Conservation (phyloP, 169 alveolate genomes). For the Amoebophrya sp. region DNA sequence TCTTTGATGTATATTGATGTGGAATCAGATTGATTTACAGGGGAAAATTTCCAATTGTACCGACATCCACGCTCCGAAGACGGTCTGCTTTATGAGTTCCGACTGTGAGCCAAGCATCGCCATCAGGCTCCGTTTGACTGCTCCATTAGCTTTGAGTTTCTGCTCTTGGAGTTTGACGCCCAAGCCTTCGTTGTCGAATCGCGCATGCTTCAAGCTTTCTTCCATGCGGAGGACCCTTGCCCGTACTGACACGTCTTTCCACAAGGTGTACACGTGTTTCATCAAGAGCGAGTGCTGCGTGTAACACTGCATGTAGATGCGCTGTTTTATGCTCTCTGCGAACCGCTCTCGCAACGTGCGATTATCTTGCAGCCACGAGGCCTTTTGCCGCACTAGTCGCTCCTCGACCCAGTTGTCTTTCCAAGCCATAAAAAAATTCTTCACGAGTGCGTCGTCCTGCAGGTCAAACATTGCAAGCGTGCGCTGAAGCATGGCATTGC, state of each 20-base stretch:
- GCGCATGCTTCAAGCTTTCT: neutral
- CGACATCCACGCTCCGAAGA: neutral
- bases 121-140: neutral
- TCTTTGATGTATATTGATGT: no score
- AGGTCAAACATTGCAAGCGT: neutral
- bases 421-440: neutral
- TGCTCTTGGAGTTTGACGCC: neutral
- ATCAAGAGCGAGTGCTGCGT: neutral
- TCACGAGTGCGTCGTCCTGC: neutral
- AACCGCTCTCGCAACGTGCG: neutral
- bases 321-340: neutral
- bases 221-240: neutral
- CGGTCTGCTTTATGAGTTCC: neutral
- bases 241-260: neutral
- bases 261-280: neutral
- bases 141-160: neutral
- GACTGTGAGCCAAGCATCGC: neutral
- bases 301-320: neutral
- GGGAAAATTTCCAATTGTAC: no score
- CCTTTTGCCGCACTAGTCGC: neutral
- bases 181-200: neutral
- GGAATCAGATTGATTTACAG: no score
- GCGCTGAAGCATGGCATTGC: neutral
- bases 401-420: neutral
- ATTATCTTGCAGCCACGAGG: neutral